phyloP scores from a whole-genome alignment of 2,329 filamentous ascomycete genomes.

The Colletotrichum neosansevieriae region DNA sequence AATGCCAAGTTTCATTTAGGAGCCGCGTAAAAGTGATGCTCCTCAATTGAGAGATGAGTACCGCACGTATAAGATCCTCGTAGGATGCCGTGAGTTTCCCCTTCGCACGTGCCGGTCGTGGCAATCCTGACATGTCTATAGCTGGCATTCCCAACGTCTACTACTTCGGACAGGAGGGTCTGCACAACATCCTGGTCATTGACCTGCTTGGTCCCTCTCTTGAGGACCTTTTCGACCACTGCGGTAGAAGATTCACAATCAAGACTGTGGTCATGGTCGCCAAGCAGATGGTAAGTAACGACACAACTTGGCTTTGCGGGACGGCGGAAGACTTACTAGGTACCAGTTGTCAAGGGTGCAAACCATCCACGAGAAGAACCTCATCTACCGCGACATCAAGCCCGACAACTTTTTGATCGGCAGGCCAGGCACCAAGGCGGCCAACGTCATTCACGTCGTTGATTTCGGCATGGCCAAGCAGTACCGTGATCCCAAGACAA shows the following conservation, averaged over 20 bases:
- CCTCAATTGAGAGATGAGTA: conserved; percentile 98
- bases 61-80: conserved; percentile 98
- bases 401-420: conserved; percentile 99
- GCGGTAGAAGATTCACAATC: conserved; percentile 92
- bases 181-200: conserved; percentile 99
- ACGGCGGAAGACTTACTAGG: conserved; percentile 1
- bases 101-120: neutral
- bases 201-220: conserved; percentile 94
- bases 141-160: conserved; percentile 99
- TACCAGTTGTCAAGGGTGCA: conserved; percentile 86
- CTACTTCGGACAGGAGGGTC: conserved; percentile 98
- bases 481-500: conserved; percentile 98
- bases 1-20: conserved; percentile 62
- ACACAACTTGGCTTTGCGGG: neutral
- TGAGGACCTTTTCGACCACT: conserved; percentile 97
- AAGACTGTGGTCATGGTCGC: conserved; percentile 99
- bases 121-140: conserved; percentile 53
- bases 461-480: conserved; percentile 99
- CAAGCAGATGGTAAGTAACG: conserved; percentile 86
- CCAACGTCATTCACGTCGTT: conserved; percentile 98
- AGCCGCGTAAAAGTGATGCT: conserved; percentile 98
- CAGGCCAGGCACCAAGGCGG: conserved; percentile 89
- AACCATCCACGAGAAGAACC: conserved; percentile 97
- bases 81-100: conserved; percentile 90
- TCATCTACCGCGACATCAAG: conserved; percentile 99